Base-by-base conservation (phyloP, 305 asterid genomes). In the Fraxinus velutina region DNA sequence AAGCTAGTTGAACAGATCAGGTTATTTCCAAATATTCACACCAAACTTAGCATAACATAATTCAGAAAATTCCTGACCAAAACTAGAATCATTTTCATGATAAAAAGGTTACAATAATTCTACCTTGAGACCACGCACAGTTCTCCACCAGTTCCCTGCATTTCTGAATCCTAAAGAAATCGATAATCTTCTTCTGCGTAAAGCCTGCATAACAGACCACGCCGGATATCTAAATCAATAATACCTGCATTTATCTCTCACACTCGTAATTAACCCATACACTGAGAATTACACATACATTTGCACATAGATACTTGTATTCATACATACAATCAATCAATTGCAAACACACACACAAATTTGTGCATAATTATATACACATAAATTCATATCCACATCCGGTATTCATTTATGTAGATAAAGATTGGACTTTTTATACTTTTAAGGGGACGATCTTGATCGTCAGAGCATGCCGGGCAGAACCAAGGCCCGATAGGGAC, bases 401-500 rank as follows among this genome's bases (percentile, higher is more conserved):
- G 29, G 29, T 57, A 57, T 57, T 17, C 34, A 30, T 80, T 85
- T 81, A 71, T 71, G 85, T 39, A 29, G 29, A 75, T 66, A 52
- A 70, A 82, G 78, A 74, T 73, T 72, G 73, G 22, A n/a, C 5
- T 72, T 75, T 86, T 75, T 84, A 57, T 89, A 92, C 97, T 84
- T 92, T 86, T 90, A 50, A 85, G 62, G 66, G 86, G 86, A 62
- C 81, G 86, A 29, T 73, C 79, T 33, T 82, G 82, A 88, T 85
- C 83, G 81, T n/a, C 86, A 39, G 89, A 83, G 88, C 97, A 92
- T 68, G 70, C 78, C 33, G 90, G 86, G 86, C 97, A 92, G 84
- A 84, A 88, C 98, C 98, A 94, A 2, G 86, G 85, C 7, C 94
- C 95, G 78, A 86, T 86, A 5, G 98, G 97, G 27, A 94, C 81